A percentile compares a stretch with the other conserved stretches of the same genome.
Conservation (phyloP, 2,329 filamentous ascomycete genomes). For the Sclerotinia sclerotiorum region DNA sequence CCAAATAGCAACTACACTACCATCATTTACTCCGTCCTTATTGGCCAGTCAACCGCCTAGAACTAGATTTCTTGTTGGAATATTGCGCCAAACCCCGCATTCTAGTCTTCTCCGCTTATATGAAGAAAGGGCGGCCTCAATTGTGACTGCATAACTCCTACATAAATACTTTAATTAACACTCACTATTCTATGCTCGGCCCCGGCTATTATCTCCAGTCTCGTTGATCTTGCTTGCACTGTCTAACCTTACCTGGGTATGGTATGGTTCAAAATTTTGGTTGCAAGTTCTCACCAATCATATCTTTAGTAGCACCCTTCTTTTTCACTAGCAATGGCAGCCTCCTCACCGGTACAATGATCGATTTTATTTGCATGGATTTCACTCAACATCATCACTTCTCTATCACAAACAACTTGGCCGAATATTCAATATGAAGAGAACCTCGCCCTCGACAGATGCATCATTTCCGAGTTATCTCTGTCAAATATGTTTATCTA, state of each 20-base stretch:
- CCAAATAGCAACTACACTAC: neutral
- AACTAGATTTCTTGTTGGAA: neutral
- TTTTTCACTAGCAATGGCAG: neutral
- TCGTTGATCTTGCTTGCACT: neutral
- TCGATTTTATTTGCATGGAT: neutral
- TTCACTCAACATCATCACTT: neutral
- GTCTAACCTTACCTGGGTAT: neutral
- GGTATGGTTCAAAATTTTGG: neutral
- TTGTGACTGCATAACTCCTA: neutral
- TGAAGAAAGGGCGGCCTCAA: neutral
- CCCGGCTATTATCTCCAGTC: neutral
- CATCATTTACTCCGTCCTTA: neutral
- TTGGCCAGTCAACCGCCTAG: neutral
- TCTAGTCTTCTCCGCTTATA: neutral
- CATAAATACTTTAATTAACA: neutral
- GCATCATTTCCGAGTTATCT: constrained; percentile 15
- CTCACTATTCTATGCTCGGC: neutral
- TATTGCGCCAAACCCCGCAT: neutral
- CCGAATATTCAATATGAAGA: constrained; percentile 10
- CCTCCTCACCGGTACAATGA: neutral
- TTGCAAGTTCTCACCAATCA: neutral
- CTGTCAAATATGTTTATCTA: constrained; percentile 18
- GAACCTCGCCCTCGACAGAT: constrained; percentile 1
- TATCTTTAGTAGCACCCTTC: neutral
- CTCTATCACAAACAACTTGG: neutral